Conservation (phyloP, 305 asterid genomes). For the Rubia peregrina region DNA sequence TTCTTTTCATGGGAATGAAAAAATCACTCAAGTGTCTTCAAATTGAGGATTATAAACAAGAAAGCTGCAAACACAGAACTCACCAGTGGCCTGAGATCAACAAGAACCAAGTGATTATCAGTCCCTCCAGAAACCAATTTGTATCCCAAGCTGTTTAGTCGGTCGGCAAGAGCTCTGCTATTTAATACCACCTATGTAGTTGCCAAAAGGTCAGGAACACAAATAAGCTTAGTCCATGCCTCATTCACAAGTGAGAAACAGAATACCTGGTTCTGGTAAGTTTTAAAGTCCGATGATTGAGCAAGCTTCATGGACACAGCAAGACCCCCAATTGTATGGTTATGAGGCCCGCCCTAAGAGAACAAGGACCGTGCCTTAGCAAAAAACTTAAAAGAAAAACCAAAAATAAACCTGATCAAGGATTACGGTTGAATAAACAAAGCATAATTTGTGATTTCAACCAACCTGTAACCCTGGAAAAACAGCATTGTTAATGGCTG, state of each 20-base stretch:
- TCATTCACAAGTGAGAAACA: too few species aligned
- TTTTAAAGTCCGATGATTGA: conserved; percentile 66
- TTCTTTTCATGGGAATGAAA: too few species aligned
- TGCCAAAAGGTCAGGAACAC: too few species aligned
- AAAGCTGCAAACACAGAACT: too few species aligned
- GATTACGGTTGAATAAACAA: neutral
- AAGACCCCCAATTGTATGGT: conserved; percentile 92
- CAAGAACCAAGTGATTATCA: conserved; percentile 96
- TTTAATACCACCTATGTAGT: conserved; percentile 63
- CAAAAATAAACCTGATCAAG: neutral
- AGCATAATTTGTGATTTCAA: neutral
- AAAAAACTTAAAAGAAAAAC: neutral
- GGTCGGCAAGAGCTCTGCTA: conserved; percentile 78
- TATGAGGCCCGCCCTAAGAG: conserved; percentile 91
- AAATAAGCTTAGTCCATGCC: too few species aligned
- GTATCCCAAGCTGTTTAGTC: conserved; percentile 73
- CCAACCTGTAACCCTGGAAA: conserved; percentile 59
- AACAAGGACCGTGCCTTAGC: neutral
- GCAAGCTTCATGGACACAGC: conserved; percentile 84
- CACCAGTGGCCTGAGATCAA: conserved; percentile 72
- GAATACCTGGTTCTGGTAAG: conserved; percentile 61
- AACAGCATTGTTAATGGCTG: conserved; percentile 90
- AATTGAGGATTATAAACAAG: too few species aligned
- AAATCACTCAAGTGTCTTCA: too few species aligned
- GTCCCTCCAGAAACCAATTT: conserved; percentile 90